Conservation (phyloP, 768 basidiomycete species). For the Mycena crocata region DNA sequence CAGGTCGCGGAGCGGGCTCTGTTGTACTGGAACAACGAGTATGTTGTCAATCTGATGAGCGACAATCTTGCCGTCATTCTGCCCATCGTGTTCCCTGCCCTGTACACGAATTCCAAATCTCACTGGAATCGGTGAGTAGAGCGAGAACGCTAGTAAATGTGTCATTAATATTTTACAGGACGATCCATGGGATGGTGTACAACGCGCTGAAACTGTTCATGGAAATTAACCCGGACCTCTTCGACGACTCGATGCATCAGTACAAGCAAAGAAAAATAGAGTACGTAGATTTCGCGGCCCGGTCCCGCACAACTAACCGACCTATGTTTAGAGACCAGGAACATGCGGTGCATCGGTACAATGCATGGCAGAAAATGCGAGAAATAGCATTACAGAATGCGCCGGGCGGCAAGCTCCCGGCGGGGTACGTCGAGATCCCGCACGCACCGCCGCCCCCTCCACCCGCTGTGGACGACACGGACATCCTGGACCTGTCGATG, state of each 20-base stretch:
- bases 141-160: slow-evolving; percentile 7
- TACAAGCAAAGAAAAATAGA: slow-evolving; percentile 90
- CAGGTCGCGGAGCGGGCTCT: slow-evolving; percentile 98
- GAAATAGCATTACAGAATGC: slow-evolving; percentile 81
- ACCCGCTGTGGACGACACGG: slow-evolving; percentile 81
- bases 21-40: slow-evolving; percentile 99
- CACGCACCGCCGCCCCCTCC: slow-evolving; percentile 84
- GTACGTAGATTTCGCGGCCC: slow-evolving; percentile 59
- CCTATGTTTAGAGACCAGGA: slow-evolving; percentile 84
- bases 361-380: slow-evolving; percentile 90
- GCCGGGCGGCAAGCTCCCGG: slow-evolving; percentile 74
- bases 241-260: slow-evolving; percentile 92
- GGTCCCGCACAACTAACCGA: not conserved
- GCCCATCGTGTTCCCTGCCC: slow-evolving; percentile 96
- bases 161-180: slow-evolving; percentile 60
- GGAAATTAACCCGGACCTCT: slow-evolving; percentile 98
- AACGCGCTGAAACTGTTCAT: slow-evolving; percentile 98
- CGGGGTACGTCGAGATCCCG: slow-evolving; percentile 74
- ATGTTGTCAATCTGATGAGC: slow-evolving; percentile 99
- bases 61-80: slow-evolving; percentile 91
- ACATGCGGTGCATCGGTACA: slow-evolving; percentile 84
- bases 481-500: slow-evolving; percentile 89
- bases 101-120: slow-evolving; percentile 95
- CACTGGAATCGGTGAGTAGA: slow-evolving; percentile 96
- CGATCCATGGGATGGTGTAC: slow-evolving; percentile 99